Evolutionary conservation across 2,329 filamentous ascomycete genomes (phyloP).

Genomic region (Keithomyces neogunnii): DNA sequence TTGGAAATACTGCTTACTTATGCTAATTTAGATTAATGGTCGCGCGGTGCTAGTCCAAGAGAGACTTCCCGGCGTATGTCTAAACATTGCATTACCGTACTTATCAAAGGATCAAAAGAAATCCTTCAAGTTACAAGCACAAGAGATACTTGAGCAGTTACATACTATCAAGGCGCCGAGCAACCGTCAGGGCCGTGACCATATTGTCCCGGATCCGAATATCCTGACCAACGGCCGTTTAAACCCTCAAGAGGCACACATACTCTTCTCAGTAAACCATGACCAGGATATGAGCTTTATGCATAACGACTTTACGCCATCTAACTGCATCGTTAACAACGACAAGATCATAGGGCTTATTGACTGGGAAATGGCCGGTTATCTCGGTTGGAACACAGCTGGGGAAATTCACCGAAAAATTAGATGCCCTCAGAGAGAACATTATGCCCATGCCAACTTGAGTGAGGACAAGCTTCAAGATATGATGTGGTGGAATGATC

Average conservation of each 20-base stretch:
- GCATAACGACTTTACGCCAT: conserved; percentile 30
- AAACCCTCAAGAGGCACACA: conserved; percentile 11
- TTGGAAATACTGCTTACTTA: conserved; percentile 1
- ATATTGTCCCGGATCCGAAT: neutral
- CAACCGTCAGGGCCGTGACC: neutral
- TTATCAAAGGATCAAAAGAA: neutral
- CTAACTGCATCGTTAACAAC: conserved; percentile 28
- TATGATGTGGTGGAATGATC: conserved; percentile 13
- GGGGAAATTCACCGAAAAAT: conserved; percentile 18
- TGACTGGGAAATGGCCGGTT: conserved; percentile 35
- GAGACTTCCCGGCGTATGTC: neutral
- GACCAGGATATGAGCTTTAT: conserved; percentile 23
- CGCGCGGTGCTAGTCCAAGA: conserved; percentile 22
- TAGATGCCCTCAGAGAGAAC: conserved; percentile 14
- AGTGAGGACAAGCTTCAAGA: conserved; percentile 8
- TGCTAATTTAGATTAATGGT: conserved; percentile 22
- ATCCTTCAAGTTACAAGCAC: neutral
- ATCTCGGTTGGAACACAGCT: conserved; percentile 21
- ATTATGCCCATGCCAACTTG: conserved; percentile 12
- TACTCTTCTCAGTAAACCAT: conserved; percentile 16
- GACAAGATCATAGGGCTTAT: conserved; percentile 29
- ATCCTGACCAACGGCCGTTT: neutral
- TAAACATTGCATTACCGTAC: neutral
- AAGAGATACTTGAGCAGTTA: neutral
- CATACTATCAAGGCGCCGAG: neutral